Conservation (phyloP, 441 rosid species). For the Croton setiger region DNA sequence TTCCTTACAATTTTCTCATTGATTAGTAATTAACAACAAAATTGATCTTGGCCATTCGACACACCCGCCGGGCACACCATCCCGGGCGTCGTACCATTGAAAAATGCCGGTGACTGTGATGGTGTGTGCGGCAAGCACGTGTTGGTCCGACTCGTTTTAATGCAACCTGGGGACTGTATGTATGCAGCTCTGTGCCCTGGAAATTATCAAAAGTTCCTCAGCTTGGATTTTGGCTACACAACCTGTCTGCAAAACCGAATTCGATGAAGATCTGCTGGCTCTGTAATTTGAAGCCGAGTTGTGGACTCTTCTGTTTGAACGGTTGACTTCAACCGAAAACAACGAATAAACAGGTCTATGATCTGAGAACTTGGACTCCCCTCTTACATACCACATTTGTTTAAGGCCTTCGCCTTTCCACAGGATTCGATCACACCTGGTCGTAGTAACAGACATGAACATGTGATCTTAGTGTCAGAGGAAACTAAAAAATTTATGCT, state of each 20-base stretch:
- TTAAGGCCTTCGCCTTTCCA: constrained; percentile 83
- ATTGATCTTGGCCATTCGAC: neutral
- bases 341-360: constrained; percentile 86
- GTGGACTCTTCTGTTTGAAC: constrained; percentile 25
- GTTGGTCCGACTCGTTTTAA: neutral
- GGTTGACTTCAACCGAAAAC: constrained; percentile 58
- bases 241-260: constrained; percentile 38
- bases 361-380: constrained; percentile 87
- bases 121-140: neutral
- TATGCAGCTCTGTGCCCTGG: constrained; percentile 51
- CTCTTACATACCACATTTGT: constrained; percentile 65
- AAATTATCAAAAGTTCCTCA: constrained; percentile 59
- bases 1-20: neutral
- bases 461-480: neutral
- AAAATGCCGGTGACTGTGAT: constrained; percentile 6
- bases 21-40: neutral
- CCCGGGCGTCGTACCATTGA: constrained; percentile 9
- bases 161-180: constrained; percentile 36
- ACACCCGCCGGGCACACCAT: constrained; percentile 4
- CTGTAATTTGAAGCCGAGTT: constrained; percentile 15
- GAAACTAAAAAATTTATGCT: neutral
- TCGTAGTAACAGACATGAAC: neutral
- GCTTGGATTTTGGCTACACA: constrained; percentile 70
- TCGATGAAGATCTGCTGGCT: constrained; percentile 30
- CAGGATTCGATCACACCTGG: constrained; percentile 90